Conservation (phyloP, 1,284 basidiomycete genomes). For the Schizophyllum commune region DNA sequence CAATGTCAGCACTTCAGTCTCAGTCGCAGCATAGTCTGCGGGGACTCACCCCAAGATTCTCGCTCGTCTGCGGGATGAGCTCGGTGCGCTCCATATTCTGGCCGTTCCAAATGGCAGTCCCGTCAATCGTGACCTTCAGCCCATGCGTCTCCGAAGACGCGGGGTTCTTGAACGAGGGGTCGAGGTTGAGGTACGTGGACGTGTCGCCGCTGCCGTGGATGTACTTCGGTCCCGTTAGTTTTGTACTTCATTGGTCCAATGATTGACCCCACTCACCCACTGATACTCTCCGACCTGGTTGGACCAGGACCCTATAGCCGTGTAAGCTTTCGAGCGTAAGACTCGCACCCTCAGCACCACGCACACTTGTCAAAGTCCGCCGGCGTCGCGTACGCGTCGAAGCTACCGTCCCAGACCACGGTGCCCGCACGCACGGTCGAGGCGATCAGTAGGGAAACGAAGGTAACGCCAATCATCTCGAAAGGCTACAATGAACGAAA, state of each 20-base stretch:
- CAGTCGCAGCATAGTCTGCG: background rate
- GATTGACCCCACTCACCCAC: constrained; percentile 31
- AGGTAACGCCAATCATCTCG: background rate
- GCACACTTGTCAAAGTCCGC: constrained; percentile 49
- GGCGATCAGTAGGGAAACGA: background rate
- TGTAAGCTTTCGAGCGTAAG: background rate
- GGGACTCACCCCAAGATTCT: background rate
- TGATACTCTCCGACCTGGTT: constrained; percentile 50
- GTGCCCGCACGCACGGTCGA: background rate
- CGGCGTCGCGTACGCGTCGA: constrained; percentile 39
- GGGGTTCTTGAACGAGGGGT: constrained; percentile 52
- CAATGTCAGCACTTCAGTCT: constrained; percentile 4
- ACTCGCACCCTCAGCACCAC: constrained; percentile 9
- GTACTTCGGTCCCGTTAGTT: constrained; percentile 31
- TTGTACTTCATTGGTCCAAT: background rate
- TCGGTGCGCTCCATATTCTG: constrained; percentile 38
- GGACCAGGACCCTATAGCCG: constrained; percentile 45
- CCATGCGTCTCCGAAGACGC: constrained; percentile 47
- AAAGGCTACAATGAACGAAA: background rate
- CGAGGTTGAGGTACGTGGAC: constrained; percentile 46
- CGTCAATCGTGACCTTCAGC: constrained; percentile 48
- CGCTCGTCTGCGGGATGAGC: constrained; percentile 37
- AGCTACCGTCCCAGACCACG: constrained; percentile 35
- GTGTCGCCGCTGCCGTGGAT: constrained; percentile 51
- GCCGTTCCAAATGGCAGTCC: constrained; percentile 45